A percentile compares a stretch with the other conserved stretches of the same genome.
These are phyloP conservation scores for Akebia trifoliata DNA, from an alignment of 164 flowering plant genomes.

Conservation along the genomic window DNA sequence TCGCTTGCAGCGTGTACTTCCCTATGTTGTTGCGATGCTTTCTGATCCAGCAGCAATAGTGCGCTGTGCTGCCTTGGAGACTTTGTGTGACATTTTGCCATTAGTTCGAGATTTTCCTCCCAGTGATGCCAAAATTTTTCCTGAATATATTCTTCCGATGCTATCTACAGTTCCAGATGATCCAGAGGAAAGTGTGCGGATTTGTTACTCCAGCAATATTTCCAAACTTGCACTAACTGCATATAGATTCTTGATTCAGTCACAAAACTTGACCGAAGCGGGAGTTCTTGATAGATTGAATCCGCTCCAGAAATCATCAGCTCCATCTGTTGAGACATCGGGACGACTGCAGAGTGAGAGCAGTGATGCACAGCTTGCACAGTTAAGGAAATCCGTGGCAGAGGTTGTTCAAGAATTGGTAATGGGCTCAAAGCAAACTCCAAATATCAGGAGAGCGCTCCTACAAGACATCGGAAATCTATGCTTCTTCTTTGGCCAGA, in stretches of 20 bases:
- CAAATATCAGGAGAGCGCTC: constrained; percentile 91
- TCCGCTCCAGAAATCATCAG: constrained; percentile 31
- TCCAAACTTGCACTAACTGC: constrained; percentile 88
- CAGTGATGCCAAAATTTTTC: constrained; percentile 98
- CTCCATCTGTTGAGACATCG: constrained; percentile 37
- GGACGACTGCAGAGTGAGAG: constrained; percentile 36
- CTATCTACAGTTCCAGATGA: constrained; percentile 99
- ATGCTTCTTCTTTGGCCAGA: constrained; percentile 92
- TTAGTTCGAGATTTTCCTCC: constrained; percentile 93
- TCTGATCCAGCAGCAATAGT: constrained; percentile 96
- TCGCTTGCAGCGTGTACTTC: constrained; percentile 91
- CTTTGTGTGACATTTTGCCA: constrained; percentile 84
- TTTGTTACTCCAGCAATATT: constrained; percentile 87
- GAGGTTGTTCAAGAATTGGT: constrained; percentile 97
- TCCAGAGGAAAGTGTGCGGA: constrained; percentile 96
- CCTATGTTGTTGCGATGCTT: constrained; percentile 85
- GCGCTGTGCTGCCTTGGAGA: constrained; percentile 91
- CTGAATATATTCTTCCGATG: constrained; percentile 97
- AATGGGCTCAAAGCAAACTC: constrained; percentile 98
- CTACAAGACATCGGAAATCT: constrained; percentile 75
- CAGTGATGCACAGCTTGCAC: constrained; percentile 60
- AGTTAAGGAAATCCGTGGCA: constrained; percentile 77
- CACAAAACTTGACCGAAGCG: constrained; percentile 66
- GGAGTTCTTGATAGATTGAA: constrained; percentile 73
- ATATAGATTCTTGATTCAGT: constrained; percentile 75